These are phyloP conservation scores for Hypericum perforatum DNA, from an alignment of 345 rosid species.

Conservation along the genomic window DNA sequence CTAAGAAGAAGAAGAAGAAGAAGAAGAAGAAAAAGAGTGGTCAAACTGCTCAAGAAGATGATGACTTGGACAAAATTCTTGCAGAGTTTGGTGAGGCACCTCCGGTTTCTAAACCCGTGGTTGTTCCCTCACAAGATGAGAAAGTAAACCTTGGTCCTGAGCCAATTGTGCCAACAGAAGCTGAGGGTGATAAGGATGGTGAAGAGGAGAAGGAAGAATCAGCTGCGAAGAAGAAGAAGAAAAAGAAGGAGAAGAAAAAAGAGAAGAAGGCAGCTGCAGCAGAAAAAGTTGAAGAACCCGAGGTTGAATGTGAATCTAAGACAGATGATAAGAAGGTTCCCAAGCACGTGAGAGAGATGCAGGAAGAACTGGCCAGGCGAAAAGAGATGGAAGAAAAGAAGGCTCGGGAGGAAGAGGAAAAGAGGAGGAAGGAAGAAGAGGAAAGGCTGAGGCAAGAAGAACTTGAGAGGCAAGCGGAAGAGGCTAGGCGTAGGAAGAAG, in stretches of 20 bases:
- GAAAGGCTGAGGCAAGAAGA: constrained; percentile 73
- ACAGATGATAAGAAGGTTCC: constrained; percentile 80
- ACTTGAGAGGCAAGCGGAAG: constrained; percentile 85
- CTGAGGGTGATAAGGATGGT: constrained; percentile 51
- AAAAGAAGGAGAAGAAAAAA: constrained; percentile 77
- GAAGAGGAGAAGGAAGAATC: constrained; percentile 60
- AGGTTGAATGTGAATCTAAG: constrained; percentile 44
- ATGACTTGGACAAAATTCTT: constrained; percentile 26
- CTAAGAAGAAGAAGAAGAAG: constrained; percentile 72
- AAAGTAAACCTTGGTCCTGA: constrained; percentile 41
- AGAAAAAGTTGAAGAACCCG: constrained; percentile 34
- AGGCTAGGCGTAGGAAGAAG: constrained; percentile 76
- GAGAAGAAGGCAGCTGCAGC: constrained; percentile 53
- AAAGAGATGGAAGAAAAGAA: constrained; percentile 73
- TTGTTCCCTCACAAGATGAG: constrained; percentile 49
- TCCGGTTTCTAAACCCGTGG: constrained; percentile 29
- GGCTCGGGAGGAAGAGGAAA: constrained; percentile 85
- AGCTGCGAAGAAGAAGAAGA: constrained; percentile 82
- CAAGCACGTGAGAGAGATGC: constrained; percentile 94
- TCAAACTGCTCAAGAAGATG: constrained; percentile 49
- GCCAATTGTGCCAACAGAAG: constrained; percentile 25
- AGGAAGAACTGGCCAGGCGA: constrained; percentile 76
- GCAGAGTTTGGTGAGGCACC: constrained; percentile 62
- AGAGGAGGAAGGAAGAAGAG: constrained; percentile 81
- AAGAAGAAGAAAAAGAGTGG: constrained; percentile 74